These are phyloP conservation scores for Naganishia randhawae DNA, from an alignment of 768 basidiomycete genomes.

Conservation along the genomic window DNA sequence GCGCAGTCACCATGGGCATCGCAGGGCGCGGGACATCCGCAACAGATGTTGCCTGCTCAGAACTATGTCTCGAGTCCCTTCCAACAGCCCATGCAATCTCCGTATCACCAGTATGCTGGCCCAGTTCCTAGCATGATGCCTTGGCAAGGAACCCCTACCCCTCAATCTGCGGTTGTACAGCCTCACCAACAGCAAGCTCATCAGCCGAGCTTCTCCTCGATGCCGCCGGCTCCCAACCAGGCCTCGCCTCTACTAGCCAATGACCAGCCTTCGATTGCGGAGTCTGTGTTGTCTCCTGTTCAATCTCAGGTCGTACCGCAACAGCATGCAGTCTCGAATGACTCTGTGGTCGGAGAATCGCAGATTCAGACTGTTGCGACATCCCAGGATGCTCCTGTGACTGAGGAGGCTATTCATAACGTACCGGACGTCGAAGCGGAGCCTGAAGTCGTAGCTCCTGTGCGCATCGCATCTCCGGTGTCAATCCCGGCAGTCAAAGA, in stretches of 20 bases:
- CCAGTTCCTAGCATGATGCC: constrained; percentile 28
- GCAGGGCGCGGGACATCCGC: constrained; percentile 28
- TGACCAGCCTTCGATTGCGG: constrained; percentile 1
- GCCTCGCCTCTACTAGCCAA: too few relatives aligned
- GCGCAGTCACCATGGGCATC: constrained; percentile 39
- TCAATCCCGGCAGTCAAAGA: constrained; percentile 9
- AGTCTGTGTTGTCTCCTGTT: constrained; percentile 22
- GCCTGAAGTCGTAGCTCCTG: constrained; percentile 6
- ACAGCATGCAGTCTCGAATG: not conserved
- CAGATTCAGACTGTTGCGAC: not conserved
- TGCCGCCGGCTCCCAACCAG: not conserved
- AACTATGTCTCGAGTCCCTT: constrained; percentile 21
- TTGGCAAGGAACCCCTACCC: constrained; percentile 26
- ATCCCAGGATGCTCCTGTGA: not conserved
- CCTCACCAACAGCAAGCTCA: constrained; percentile 12
- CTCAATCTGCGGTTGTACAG: constrained; percentile 13
- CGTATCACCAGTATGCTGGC: constrained; percentile 27
- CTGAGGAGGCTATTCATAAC: not conserved
- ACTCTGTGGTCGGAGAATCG: not conserved
- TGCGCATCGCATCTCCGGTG: not conserved
- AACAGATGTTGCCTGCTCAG: constrained; percentile 24
- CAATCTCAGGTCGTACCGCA: constrained; percentile 1
- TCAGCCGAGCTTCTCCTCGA: not conserved
- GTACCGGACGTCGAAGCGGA: not conserved
- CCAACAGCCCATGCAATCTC: constrained; percentile 37